Evolutionary conservation across 495 filamentous ascomycete species (phyloP).

Genomic region (Xylaria scruposa): DNA sequence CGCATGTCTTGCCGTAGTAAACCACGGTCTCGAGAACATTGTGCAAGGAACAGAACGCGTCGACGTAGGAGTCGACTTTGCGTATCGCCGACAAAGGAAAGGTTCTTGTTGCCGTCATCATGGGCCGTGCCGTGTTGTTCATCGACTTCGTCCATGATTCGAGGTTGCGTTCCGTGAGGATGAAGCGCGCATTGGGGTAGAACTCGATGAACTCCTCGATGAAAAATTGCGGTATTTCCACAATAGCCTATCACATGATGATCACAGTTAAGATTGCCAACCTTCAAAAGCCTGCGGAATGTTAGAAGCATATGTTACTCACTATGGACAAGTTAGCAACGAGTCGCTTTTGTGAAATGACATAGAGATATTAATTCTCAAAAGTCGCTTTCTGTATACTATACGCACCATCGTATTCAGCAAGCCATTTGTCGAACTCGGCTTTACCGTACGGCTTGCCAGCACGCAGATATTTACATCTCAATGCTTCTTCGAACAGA

Average conservation of each 20-base stretch:
- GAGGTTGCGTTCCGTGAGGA: slow-evolving; percentile 43
- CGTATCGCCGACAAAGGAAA: slow-evolving; percentile 30
- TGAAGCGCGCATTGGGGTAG: slow-evolving; percentile 50
- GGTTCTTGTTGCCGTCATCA: slow-evolving; percentile 13
- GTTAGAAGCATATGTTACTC: not conserved
- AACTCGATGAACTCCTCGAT: slow-evolving; percentile 43
- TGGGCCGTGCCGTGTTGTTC: slow-evolving; percentile 21
- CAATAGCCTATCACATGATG: slow-evolving; percentile 36
- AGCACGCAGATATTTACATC: slow-evolving; percentile 25
- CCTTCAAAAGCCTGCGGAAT: not conserved
- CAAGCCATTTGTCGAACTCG: slow-evolving; percentile 37
- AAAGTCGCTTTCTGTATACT: not conserved
- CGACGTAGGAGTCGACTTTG: slow-evolving; percentile 24
- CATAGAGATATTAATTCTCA: not conserved
- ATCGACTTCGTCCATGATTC: slow-evolving; percentile 46
- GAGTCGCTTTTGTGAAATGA: not conserved
- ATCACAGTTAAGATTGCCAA: not conserved
- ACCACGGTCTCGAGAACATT: slow-evolving; percentile 14
- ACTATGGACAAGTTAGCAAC: slow-evolving; percentile 5
- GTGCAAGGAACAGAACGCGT: slow-evolving; percentile 28
- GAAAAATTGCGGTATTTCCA: slow-evolving; percentile 46
- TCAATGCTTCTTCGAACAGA: slow-evolving; percentile 29
- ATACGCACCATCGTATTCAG: slow-evolving; percentile 41
- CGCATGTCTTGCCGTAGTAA: slow-evolving; percentile 26
- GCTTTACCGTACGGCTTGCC: slow-evolving; percentile 32